Percentiles rank a stretch among this genome's conserved stretches.
Conservation (phyloP, 2,329 filamentous ascomycete species). For the Sporothrix variecibatus region DNA sequence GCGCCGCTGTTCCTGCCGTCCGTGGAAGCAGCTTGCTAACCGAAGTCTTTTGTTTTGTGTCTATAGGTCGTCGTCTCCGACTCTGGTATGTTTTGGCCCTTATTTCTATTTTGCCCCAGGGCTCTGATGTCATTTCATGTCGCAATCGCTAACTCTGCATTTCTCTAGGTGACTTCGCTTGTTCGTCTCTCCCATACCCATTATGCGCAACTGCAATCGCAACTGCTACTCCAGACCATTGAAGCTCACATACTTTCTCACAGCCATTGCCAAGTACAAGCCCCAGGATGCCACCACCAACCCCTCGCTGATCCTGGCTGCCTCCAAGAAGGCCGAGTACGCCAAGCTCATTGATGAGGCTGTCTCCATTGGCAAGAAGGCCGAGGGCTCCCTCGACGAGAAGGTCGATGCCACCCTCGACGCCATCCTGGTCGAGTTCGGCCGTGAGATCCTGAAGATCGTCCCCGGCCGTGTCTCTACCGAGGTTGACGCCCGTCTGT, state of each 20-base stretch:
- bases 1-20: background rate
- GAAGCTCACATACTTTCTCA: background rate
- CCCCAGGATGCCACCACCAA: constrained; percentile 99
- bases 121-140: constrained; percentile 27
- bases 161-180: constrained; percentile 69
- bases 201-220: background rate
- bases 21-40: constrained; percentile 32
- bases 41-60: constrained; percentile 23
- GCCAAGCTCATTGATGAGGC: constrained; percentile 86
- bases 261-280: constrained; percentile 99
- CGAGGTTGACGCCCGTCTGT: constrained; percentile 94
- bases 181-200: constrained; percentile 52
- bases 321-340: constrained; percentile 97
- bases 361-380: constrained; percentile 80
- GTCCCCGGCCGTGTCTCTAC: constrained; percentile 98
- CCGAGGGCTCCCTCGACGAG: constrained; percentile 68
- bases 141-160: constrained; percentile 38
- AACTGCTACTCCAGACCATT: background rate
- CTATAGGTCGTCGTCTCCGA: constrained; percentile 88
- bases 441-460: constrained; percentile 94
- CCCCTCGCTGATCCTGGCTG: constrained; percentile 96
- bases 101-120: constrained; percentile 19
- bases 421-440: constrained; percentile 94
- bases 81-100: constrained; percentile 67
- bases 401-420: constrained; percentile 91